Evolutionary conservation across 2,329 filamentous ascomycete genomes (phyloP).

Genomic region (Stachybotrys elegans): DNA sequence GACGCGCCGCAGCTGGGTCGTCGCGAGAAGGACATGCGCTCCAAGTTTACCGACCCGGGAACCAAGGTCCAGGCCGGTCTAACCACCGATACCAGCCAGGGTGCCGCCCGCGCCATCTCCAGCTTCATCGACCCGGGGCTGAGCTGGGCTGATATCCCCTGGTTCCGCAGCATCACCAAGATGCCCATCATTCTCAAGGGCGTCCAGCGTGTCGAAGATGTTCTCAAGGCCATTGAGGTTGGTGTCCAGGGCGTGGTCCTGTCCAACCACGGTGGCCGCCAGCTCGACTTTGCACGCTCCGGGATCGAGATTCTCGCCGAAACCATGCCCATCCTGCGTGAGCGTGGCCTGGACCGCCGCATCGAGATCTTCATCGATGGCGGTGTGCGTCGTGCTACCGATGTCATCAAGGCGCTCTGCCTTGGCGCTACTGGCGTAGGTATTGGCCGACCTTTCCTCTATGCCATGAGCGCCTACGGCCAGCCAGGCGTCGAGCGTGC

Average conservation of each 20-base stretch:
- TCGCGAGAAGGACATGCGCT: conserved; percentile 96
- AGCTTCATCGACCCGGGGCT: conserved; percentile 95
- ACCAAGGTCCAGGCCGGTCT: conserved; percentile 76
- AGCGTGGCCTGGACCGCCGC: conserved; percentile 65
- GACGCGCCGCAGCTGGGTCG: conserved; percentile 94
- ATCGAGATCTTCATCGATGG: conserved; percentile 91
- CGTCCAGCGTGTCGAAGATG: conserved; percentile 93
- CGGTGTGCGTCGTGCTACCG: conserved; percentile 82
- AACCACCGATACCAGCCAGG: conserved; percentile 79
- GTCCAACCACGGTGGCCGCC: conserved; percentile 92
- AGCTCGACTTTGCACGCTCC: conserved; percentile 87
- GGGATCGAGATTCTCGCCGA: conserved; percentile 88
- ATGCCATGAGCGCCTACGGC: conserved; percentile 92
- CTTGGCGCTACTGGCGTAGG: conserved; percentile 89
- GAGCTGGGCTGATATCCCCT: conserved; percentile 89
- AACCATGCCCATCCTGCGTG: conserved; percentile 80
- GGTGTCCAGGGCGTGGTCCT: conserved; percentile 88
- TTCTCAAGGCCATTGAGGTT: conserved; percentile 75
- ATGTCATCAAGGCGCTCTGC: conserved; percentile 93
- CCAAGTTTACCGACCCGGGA: conserved; percentile 80
- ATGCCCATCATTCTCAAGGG: conserved; percentile 98
- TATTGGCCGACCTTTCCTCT: conserved; percentile 91
- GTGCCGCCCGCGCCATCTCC: conserved; percentile 89
- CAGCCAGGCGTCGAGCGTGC: conserved; percentile 81
- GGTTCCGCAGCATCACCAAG: conserved; percentile 83